Base-by-base conservation (phyloP, 2,329 filamentous ascomycete species). In the Arthrobotrys sinensis region DNA sequence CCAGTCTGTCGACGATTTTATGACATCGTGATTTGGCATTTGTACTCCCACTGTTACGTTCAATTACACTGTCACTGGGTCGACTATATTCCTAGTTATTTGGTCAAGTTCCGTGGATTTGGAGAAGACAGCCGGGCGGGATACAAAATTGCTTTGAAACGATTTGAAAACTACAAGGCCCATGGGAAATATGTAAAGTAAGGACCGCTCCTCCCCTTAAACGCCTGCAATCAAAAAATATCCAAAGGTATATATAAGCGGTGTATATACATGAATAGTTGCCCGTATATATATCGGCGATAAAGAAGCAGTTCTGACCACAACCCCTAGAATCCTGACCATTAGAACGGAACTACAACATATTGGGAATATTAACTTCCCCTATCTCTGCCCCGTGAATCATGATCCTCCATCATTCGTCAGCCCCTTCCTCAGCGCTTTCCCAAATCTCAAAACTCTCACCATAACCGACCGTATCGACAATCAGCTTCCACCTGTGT, bases 21-120 rank as follows among this genome's bases (percentile, higher is more conserved):
- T 12, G 32, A 19, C 8, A 34, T 46, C n/a, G 48, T 57, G 21
- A n/a, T 46, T 7, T 19, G 36, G 24, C 36, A 68, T 32, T n/a
- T 68, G 6, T 68, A 68, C n/a, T 57, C 65, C 11, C 50, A 36
- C 24, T 68, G 65, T 16, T 43, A 34, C 21, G 8, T 68, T 24
- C 36, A 57, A 11, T 4, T 68, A 3, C 36, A 1, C 6, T 11
- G 16, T 3, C 19, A 38, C 28, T 19, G 32, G 32, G 10, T 12
- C 3, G 32, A 36, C 1, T 4, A 2, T 11, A 3, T 19, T 4
- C 28, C 32, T 5, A 36, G 3, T n/a, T 60, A 4, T 7, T 8
- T 16, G 2, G 48, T 16, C 8, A 57, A 55, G 57, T 55, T 55
- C 21, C 53, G 32, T 14, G 53, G 53, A 1, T 60, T 60, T n/a